Percentiles rank a stretch among this genome's conserved stretches.
Evolutionary conservation across 495 filamentous ascomycete species (phyloP).

Genomic region (Podospora appendiculata): DNA sequence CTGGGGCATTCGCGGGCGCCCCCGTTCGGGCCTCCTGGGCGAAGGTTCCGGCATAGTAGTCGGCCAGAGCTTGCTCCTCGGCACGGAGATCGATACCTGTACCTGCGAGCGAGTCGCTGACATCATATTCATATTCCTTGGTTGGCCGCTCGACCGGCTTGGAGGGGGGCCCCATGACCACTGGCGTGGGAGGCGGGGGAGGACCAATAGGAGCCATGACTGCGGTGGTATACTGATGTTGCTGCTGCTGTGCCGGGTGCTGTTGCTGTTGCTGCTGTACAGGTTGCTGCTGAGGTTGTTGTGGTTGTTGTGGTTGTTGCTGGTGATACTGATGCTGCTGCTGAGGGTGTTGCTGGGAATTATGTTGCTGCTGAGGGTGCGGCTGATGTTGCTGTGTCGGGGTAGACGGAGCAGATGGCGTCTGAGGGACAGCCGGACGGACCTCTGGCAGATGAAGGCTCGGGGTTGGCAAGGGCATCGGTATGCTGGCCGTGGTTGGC

Average conservation of each 20-base stretch:
- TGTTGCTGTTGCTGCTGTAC: neutral
- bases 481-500: slow-evolving; percentile 3
- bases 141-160: slow-evolving; percentile 60
- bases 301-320: neutral
- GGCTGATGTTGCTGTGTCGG: neutral
- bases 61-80: slow-evolving; percentile 67
- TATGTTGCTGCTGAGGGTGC: neutral
- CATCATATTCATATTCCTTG: slow-evolving; percentile 58
- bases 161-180: slow-evolving; percentile 74
- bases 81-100: slow-evolving; percentile 78
- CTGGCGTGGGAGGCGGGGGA: slow-evolving; percentile 17
- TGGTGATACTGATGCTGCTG: slow-evolving; percentile 9
- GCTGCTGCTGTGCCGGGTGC: neutral
- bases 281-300: neutral
- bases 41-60: slow-evolving; percentile 40
- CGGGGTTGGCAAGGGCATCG: slow-evolving; percentile 8
- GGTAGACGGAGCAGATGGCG: slow-evolving; percentile 5
- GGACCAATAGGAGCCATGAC: slow-evolving; percentile 26
- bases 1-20: slow-evolving; percentile 41
- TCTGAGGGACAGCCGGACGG: slow-evolving; percentile 21
- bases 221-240: slow-evolving; percentile 26
- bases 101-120: slow-evolving; percentile 68
- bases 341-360: neutral
- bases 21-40: slow-evolving; percentile 30
- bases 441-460: slow-evolving; percentile 14